Base-by-base conservation (phyloP, 108 stramenopile species). In the Epipyxis sp. region DNA sequence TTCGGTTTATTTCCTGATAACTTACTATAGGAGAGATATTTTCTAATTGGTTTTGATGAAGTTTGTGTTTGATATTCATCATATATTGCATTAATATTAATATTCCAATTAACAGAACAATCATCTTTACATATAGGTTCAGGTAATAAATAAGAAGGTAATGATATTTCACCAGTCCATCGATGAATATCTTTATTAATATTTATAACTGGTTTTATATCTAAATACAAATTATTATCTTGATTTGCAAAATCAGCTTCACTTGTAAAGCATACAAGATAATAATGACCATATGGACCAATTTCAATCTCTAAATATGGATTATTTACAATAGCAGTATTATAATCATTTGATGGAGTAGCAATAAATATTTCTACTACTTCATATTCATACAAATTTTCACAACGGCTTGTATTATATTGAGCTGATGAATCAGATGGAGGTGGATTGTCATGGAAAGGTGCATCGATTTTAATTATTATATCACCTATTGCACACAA, bases 231-330 rank as follows among this genome's bases (percentile, higher is more conserved):
- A 35, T 16, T 35, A 29, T 16, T 3, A 25, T 65, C 61, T 65
- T 65, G 61, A 37, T 65, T 25, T 37, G 3, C 61, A 16, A 16
- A 65, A 65, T 65, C 61, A 65, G 61, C 61, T 65, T 65, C 61
- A 35, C 61, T 10, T 32, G 34, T 65, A 25, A 65, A 65, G 61
- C 20, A 65, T 32, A 37, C 25, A 13, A 65, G 61, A 3, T 32
- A 13, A 37, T 65, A 65, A 25, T 65, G 61, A 13, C 61, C 61
- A 65, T 65, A 32, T 32, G 61, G 61, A 65, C 61, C 61, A 6
- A 65, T 32, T 25, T 65, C 30, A 25, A 65, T 25, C 35, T 65
- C 61, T 65, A 65, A 65, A 37, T 65, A 65, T 6, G 61, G 61
- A 29, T 10, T 13, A 6, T 65, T 32, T 6, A 32, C 34, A 10